phyloP scores from a whole-genome alignment of 441 rosid genomes.

The Syzygium malaccense region DNA sequence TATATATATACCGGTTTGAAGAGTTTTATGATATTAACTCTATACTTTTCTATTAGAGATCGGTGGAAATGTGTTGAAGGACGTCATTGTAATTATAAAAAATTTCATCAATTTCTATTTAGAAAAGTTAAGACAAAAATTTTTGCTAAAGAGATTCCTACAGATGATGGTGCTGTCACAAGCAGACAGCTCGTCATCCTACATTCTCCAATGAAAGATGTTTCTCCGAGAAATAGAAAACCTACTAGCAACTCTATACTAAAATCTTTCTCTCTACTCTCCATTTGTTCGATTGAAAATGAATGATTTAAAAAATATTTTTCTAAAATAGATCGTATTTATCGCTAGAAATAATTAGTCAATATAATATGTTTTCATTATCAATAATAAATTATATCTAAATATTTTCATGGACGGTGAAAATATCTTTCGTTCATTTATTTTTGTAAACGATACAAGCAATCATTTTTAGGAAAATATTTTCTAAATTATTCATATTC shows the following conservation, averaged over 20 bases:
- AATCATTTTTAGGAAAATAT: rapidly evolving
- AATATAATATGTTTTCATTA: rapidly evolving
- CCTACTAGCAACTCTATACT: background rate
- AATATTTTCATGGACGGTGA: background rate
- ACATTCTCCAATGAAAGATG: no score
- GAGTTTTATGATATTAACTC: no score
- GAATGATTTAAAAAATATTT: background rate
- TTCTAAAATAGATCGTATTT: rapidly evolving
- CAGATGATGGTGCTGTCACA: no score
- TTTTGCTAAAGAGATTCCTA: no score
- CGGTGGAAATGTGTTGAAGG: no score
- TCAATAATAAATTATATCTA: background rate
- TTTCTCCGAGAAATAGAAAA: no score
- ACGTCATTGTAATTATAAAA: no score
- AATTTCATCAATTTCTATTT: no score
- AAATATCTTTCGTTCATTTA: background rate
- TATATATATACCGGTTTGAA: no score
- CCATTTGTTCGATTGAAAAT: rapidly evolving
- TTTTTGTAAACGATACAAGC: background rate
- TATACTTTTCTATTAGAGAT: no score
- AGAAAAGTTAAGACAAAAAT: no score
- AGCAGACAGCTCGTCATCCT: no score
- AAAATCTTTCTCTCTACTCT: background rate
- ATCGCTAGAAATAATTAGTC: rapidly evolving
- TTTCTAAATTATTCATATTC: rapidly evolving